A percentile compares a stretch with the other conserved stretches of the same genome.
Evolutionary conservation across 1,284 basidiomycete genomes (phyloP).

Genomic region (Boletus hoseneyae): DNA sequence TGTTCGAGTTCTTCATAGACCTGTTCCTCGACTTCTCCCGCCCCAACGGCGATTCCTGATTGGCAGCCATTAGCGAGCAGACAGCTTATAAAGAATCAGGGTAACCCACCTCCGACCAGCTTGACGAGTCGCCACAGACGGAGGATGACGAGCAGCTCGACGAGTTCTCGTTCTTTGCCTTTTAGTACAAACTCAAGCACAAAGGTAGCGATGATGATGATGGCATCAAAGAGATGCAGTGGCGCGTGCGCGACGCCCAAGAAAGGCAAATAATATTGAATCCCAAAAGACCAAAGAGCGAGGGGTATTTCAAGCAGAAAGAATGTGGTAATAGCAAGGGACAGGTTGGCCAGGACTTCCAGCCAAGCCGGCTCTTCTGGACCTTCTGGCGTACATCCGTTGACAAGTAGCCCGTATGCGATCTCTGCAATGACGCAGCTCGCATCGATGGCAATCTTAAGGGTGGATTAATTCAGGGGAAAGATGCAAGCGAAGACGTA

Average conservation of each 20-base stretch:
- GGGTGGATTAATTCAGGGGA: constrained; percentile 11
- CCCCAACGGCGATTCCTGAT: constrained; percentile 69
- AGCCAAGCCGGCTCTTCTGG: constrained; percentile 58
- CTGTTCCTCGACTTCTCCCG: constrained; percentile 64
- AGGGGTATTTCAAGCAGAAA: constrained; percentile 77
- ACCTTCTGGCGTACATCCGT: constrained; percentile 45
- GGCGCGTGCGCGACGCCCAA: constrained; percentile 46
- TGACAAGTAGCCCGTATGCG: constrained; percentile 59
- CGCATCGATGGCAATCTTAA: constrained; percentile 63
- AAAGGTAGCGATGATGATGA: constrained; percentile 69
- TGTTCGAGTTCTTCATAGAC: constrained; percentile 45
- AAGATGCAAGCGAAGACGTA: constrained; percentile 11
- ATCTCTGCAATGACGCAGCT: constrained; percentile 66
- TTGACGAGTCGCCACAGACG: constrained; percentile 79
- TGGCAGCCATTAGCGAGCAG: constrained; percentile 7
- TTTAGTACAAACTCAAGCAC: constrained; percentile 64
- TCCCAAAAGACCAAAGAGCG: constrained; percentile 61
- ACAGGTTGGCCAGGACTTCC: constrained; percentile 55
- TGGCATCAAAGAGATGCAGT: constrained; percentile 70
- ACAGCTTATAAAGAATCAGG: not conserved
- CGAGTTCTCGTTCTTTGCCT: constrained; percentile 67
- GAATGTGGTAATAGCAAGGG: constrained; percentile 62
- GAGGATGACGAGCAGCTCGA: constrained; percentile 63
- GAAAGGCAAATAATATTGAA: constrained; percentile 56
- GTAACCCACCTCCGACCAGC: constrained; percentile 63